These are phyloP conservation scores for Pseudoneurospora amorphoporcata DNA, from an alignment of 495 filamentous ascomycete species.

Conservation along the genomic window DNA sequence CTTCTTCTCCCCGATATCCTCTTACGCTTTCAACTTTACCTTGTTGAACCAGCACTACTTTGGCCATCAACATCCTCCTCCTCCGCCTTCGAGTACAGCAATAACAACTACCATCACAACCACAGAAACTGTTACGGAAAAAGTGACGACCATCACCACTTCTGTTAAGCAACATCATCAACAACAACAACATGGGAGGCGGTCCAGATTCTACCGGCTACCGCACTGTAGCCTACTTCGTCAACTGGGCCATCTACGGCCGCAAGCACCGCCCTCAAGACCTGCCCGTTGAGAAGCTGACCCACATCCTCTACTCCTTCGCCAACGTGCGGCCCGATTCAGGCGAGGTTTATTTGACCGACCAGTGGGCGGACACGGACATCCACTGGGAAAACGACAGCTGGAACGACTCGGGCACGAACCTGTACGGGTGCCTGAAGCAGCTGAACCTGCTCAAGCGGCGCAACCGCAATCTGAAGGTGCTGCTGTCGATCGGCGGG, in stretches of 20 bases:
- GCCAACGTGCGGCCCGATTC: conserved; percentile 55
- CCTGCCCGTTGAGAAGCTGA: conserved; percentile 76
- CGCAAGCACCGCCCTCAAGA: conserved; percentile 81
- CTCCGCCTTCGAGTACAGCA: not conserved
- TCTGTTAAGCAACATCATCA: conserved; percentile 4
- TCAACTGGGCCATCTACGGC: conserved; percentile 93
- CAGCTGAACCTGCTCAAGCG: conserved; percentile 89
- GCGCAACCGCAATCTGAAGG: conserved; percentile 76
- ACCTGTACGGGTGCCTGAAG: conserved; percentile 87
- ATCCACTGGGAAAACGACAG: conserved; percentile 85
- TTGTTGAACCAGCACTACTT: not conserved
- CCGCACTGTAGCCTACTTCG: conserved; percentile 71
- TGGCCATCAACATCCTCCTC: not conserved
- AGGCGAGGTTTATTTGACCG: conserved; percentile 62
- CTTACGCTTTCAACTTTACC: not conserved
- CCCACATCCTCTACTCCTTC: conserved; percentile 75
- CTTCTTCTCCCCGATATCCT: not conserved
- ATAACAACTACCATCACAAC: not conserved
- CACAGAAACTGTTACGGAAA: not conserved
- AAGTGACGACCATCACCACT: too few relatives aligned
- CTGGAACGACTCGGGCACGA: conserved; percentile 57
- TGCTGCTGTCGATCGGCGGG: conserved; percentile 87
- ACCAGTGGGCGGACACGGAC: conserved; percentile 76
- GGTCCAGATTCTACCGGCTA: conserved; percentile 35
- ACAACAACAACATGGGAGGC: conserved; percentile 33